A percentile compares a stretch with the other conserved stretches of the same genome.
Evolutionary conservation across 257 asterid species (phyloP).

Genomic region (Mitragyna speciosa): DNA sequence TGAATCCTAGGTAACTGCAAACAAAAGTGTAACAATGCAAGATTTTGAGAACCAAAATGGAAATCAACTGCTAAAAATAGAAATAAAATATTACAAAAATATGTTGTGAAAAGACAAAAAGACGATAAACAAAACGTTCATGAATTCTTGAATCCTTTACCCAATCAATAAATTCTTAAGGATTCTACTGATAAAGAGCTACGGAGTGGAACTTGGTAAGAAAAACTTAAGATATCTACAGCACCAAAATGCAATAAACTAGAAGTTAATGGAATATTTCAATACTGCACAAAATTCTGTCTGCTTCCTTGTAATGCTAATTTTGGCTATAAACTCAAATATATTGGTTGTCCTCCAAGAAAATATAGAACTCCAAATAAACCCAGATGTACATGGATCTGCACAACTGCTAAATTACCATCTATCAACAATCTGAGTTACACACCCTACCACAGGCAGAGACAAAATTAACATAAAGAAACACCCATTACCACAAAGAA

Average conservation of each 20-base stretch:
- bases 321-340: neutral
- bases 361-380: neutral
- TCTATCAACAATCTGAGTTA: neutral
- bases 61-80: too few species aligned
- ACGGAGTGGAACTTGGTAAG: neutral
- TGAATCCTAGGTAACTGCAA: constrained; percentile 81
- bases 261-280: neutral
- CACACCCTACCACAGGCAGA: neutral
- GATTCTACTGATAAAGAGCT: neutral
- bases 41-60: neutral
- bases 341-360: neutral
- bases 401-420: neutral
- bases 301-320: neutral
- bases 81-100: too few species aligned
- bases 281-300: neutral
- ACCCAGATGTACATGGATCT: neutral
- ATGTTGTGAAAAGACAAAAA: too few species aligned
- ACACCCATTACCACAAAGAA: neutral
- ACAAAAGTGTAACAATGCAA: neutral
- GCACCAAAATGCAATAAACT: neutral
- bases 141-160: too few species aligned
- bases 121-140: neutral
- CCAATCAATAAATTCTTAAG: too few species aligned
- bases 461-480: neutral
- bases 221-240: neutral